A percentile compares a stretch with the other conserved stretches of the same genome.
Evolutionary conservation across 345 rosid species (phyloP).

Genomic region (Melaleuca quinquenervia): DNA sequence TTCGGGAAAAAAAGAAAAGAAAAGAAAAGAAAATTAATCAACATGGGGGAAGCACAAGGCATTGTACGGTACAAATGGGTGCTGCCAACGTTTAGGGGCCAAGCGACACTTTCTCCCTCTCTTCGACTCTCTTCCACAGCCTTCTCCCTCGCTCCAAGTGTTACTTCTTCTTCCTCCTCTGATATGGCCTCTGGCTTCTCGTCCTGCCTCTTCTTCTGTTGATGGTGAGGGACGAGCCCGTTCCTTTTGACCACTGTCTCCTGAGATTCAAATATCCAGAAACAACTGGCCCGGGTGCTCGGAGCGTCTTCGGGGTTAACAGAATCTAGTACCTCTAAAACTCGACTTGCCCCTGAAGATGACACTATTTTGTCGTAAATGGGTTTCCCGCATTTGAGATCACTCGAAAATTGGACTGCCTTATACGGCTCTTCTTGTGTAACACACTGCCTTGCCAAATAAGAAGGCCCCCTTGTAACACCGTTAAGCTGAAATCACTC

Average conservation of each 20-base stretch:
- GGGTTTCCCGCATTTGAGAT: slow-evolving; percentile 21
- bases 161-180: slow-evolving; percentile 56
- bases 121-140: slow-evolving; percentile 84
- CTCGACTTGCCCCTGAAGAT: slow-evolving; percentile 19
- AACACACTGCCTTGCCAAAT: slow-evolving; percentile 67
- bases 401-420: slow-evolving; percentile 20
- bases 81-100: slow-evolving; percentile 41
- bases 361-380: slow-evolving; percentile 18
- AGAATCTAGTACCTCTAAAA: slow-evolving; percentile 11
- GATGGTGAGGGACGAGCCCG: slow-evolving; percentile 39
- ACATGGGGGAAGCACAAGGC: background rate
- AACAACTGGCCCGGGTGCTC: slow-evolving; percentile 49
- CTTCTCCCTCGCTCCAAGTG: slow-evolving; percentile 61
- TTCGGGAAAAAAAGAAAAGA: background rate
- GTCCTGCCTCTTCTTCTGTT: slow-evolving; percentile 58
- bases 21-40: background rate
- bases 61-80: background rate
- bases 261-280: slow-evolving; percentile 43
- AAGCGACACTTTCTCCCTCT: slow-evolving; percentile 74
- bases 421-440: slow-evolving; percentile 67
- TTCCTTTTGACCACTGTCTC: slow-evolving; percentile 43
- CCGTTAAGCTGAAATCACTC: background rate
- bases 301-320: slow-evolving; percentile 17
- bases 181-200: slow-evolving; percentile 52
- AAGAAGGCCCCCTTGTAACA: background rate